Evolutionary conservation across 176 grass and related monocot species (phyloP).

Genomic region (Areca catechu): DNA sequence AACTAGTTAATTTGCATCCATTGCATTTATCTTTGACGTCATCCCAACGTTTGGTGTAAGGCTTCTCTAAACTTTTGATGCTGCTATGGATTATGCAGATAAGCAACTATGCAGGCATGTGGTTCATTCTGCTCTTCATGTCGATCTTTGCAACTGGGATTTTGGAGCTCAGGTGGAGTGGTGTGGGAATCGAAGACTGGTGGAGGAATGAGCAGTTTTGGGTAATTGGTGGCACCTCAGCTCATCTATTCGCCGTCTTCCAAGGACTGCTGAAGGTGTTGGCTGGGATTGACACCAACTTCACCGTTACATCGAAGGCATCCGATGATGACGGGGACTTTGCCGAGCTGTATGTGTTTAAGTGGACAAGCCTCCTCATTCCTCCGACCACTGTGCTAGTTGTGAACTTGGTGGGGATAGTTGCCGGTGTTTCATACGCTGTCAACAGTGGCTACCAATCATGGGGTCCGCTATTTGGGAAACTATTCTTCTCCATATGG

Average conservation of each 20-base stretch:
- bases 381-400: constrained; percentile 68
- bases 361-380: constrained; percentile 68
- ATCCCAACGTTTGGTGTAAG: too few species aligned
- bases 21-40: too few species aligned
- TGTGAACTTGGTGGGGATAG: constrained; percentile 68
- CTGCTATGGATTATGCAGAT: constrained; percentile 37
- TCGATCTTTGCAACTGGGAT: constrained; percentile 73
- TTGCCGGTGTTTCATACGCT: constrained; percentile 66
- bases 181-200: constrained; percentile 68
- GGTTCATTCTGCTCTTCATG: constrained; percentile 58
- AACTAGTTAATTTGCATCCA: too few species aligned
- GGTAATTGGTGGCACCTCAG: constrained; percentile 82
- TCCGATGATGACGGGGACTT: constrained; percentile 68
- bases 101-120: constrained; percentile 65
- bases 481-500: constrained; percentile 86
- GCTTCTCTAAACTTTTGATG: too few species aligned
- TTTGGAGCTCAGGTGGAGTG: constrained; percentile 63
- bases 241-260: constrained; percentile 73
- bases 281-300: constrained; percentile 73
- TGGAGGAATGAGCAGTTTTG: constrained; percentile 88
- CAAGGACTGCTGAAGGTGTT: constrained; percentile 72
- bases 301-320: constrained; percentile 77
- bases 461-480: constrained; percentile 72
- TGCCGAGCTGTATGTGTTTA: constrained; percentile 63
- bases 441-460: constrained; percentile 86